phyloP scores from a whole-genome alignment of 768 basidiomycete species.

The Rubroboletus satanas region DNA sequence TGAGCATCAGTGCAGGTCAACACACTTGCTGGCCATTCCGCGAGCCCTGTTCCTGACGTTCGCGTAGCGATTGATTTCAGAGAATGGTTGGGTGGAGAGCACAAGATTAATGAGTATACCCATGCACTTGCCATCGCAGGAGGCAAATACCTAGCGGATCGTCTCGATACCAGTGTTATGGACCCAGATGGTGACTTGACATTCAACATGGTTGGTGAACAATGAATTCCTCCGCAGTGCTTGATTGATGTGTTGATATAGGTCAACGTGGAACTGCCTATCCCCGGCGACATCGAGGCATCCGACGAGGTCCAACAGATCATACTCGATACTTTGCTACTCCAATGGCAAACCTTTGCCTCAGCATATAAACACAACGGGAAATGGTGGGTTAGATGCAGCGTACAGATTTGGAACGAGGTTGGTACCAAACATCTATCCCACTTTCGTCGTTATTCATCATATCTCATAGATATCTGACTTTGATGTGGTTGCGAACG shows the following conservation, averaged over 20 bases:
- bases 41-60: constrained; percentile 2
- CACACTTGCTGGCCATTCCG: background rate
- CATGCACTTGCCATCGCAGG: constrained; percentile 65
- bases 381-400: constrained; percentile 33
- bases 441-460: background rate
- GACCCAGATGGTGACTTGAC: constrained; percentile 60
- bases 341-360: constrained; percentile 20
- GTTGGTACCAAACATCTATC: constrained; percentile 10
- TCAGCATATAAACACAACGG: constrained; percentile 22
- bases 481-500: constrained; percentile 28
- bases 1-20: constrained; percentile 53
- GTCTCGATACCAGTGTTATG: constrained; percentile 60
- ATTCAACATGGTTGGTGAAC: constrained; percentile 56
- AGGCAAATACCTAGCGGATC: constrained; percentile 53
- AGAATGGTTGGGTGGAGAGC: constrained; percentile 69
- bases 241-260: constrained; percentile 7
- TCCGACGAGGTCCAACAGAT: constrained; percentile 12
- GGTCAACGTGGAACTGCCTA: constrained; percentile 42
- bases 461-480: constrained; percentile 27
- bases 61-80: constrained; percentile 67
- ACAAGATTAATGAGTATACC: constrained; percentile 66
- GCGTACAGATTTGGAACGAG: constrained; percentile 33
- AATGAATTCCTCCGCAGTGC: background rate
- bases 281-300: constrained; percentile 25
- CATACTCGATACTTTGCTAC: constrained; percentile 16